Base-by-base conservation (phyloP, 345 rosid species). In the Erucastrum elatum region DNA sequence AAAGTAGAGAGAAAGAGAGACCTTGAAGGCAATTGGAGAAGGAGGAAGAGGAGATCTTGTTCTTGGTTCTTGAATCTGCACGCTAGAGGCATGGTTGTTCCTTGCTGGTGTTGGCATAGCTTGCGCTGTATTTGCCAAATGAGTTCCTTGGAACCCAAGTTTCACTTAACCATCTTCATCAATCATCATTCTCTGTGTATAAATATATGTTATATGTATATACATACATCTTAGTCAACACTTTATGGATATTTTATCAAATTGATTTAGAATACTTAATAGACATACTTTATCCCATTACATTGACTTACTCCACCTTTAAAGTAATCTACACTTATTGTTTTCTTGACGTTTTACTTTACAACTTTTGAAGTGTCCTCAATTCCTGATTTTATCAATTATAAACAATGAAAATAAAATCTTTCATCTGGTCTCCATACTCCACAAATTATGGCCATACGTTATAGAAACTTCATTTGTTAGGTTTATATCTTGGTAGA, bases 1-100 rank as follows among this genome's bases (percentile, higher is more conserved):
- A 5, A 6, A 30, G 55, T 8, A 41, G 72, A 77, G 76, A 74
- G 71, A 53, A 55, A 84, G 76, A 74, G 71, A 53, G 60, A 84
- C 87, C 89, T 84, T 81, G 82, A 70, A 71, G 76, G 82, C 75
- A 79, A n/a, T 76, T 61, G 85, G 71, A 27, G 85, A 66, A 59
- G 67, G 10, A 76, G 70, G 51, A 75, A 68, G 82, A 44, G 72
- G 10, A 79, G 71, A 74, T 64, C 60, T 74, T 74, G 71, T 55
- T 80, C 66, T 71, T 68, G 65, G 75, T 74, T 71, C 70, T 80
- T 75, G 89, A 75, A 63, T 78, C 67, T 83, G 81, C 72, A 80
- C 27, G 34, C 53, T 81, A 67, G 66, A 68, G 70, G 44, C 79
- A 72, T 81, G 82, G 55, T 10, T 49, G 70, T 79, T 74, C 66